Evolutionary conservation across 1,139 yeast genomes (phyloP), one percentile per base, ranked within the genome.

Genomic region (Taphrina betulina): DNA sequence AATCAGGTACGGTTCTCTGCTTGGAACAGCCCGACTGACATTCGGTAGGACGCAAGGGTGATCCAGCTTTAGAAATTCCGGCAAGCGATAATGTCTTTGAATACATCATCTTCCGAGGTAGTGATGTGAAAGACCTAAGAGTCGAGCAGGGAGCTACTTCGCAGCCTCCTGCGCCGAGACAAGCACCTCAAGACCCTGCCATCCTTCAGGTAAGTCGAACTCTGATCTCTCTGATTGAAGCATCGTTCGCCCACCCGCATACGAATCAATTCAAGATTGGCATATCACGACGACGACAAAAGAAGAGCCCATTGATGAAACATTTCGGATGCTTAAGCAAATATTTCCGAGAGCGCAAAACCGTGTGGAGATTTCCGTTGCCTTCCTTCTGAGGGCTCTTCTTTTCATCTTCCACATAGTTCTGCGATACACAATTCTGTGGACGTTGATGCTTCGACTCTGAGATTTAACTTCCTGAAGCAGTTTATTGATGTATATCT

Each of bases 41-140:
- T 3, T 28, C 12, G 10, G 20, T 2, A 43, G 48, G 95, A 26
- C 80, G 98, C 65, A 77, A 85, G 65, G 81, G 82, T 33, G 86
- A 84, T 68, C 85, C 88, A 0, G 70, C 77, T 22, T 76, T 78
- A 62, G 95, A 88, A 68, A 82, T 89, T 42, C 79, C 82, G 57
- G 88, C 96, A 3, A 80, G 85, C 58, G 76, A 76, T 40, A 86
- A 83, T 53, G 77, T 85, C 17, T 87, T 82, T 68, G 92, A 87
- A 42, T 81, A 80, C 62, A 90, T 92, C 59, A 89, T 85, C 51
- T 86, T 92, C 69, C 80, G 94, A 63, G 98, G 98, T 37, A 81
- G 88, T 35, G 97, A 90, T 66, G 97, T 92, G 37, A 85, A 87
- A 72, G 96, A 87, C 67, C 77, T 92, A 69, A 81, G 82, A 62